Base-by-base conservation (phyloP, 805 yeast species). In the Pichia ethanolica region DNA sequence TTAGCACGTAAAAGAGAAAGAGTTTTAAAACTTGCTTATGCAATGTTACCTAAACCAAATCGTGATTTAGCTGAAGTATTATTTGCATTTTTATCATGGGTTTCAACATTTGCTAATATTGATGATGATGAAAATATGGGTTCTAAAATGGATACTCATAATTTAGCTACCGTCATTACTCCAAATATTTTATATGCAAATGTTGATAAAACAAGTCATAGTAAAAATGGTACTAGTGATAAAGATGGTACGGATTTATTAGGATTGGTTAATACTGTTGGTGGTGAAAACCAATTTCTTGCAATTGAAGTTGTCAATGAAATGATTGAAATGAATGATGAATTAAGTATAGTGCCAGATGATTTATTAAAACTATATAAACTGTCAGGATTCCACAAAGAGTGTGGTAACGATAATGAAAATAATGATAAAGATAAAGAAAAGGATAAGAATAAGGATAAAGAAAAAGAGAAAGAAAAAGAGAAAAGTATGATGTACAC, bases 141-240 rank as follows among this genome's bases (percentile, higher is more conserved):
- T 0, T 89, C 97, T 4, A 93, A 91, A 69, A 93, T 93, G 99
- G 97, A 91, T 63, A 79, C 86, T 35, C 96, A 89, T 63, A 93
- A 93, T 64, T 73, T 93, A 54, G 96, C 99, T 2, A 93, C 98
- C 0, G 99, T 93, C 3, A 75, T 93, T 45, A 86, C 97, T 0
- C 99, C 99, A 1, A 93, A 90, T 60, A 82, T 93, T 42, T 71
- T 95, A 39, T 84, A 83, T 57, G 67, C 83, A 1, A 77, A 35
- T 14, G 36, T 39, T 27, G 34, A 38, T 27, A 13, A 5, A 5
- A 27, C 28, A 9, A 13, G 30, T 25, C 9, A 6, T n/a, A 7
- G 13, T 26, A 26, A 37, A 12, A 37, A 5, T 14, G 25, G 35
- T 42, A 25, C 8, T 14, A 12, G 37, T 44, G 45, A 13, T 35